These are phyloP conservation scores for Garcia nutans DNA, from an alignment of 345 rosid genomes.

Conservation along the genomic window DNA sequence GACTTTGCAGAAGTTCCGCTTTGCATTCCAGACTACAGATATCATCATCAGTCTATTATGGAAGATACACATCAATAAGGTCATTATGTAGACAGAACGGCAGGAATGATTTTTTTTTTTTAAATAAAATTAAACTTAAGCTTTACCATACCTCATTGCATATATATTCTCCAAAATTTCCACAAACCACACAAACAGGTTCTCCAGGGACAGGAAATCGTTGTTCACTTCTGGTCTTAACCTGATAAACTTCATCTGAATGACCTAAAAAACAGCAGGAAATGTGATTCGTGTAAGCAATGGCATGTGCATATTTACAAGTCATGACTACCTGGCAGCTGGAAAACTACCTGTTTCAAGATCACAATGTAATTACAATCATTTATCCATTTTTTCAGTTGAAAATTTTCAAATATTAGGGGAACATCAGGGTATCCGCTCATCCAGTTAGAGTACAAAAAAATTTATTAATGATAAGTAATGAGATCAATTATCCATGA, in stretches of 20 bases:
- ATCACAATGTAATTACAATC: neutral
- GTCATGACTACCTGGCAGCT: neutral
- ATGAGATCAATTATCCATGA: neutral
- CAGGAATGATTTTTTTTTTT: neutral
- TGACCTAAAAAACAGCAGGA: slow-evolving; percentile 22
- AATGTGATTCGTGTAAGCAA: slow-evolving; percentile 8
- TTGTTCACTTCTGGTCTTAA: slow-evolving; percentile 49
- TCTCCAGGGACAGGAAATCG: slow-evolving; percentile 59
- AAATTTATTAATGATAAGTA: neutral
- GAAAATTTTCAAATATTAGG: neutral
- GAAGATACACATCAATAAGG: slow-evolving; percentile 13
- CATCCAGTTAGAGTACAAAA: neutral
- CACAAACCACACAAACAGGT: slow-evolving; percentile 64
- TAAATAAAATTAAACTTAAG: slow-evolving; percentile 5
- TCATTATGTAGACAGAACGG: slow-evolving; percentile 9
- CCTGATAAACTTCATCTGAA: slow-evolving; percentile 28
- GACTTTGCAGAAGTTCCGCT: slow-evolving; percentile 48
- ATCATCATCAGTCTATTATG: slow-evolving; percentile 64
- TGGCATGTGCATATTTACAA: neutral
- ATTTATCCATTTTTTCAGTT: neutral
- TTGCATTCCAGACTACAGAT: slow-evolving; percentile 79
- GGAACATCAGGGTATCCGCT: neutral
- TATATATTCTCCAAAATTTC: slow-evolving; percentile 73
- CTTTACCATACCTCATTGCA: slow-evolving; percentile 56
- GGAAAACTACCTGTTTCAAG: neutral